These are phyloP conservation scores for Nothopassalora personata DNA, from an alignment of 2,329 filamentous ascomycete genomes.

Conservation along the genomic window DNA sequence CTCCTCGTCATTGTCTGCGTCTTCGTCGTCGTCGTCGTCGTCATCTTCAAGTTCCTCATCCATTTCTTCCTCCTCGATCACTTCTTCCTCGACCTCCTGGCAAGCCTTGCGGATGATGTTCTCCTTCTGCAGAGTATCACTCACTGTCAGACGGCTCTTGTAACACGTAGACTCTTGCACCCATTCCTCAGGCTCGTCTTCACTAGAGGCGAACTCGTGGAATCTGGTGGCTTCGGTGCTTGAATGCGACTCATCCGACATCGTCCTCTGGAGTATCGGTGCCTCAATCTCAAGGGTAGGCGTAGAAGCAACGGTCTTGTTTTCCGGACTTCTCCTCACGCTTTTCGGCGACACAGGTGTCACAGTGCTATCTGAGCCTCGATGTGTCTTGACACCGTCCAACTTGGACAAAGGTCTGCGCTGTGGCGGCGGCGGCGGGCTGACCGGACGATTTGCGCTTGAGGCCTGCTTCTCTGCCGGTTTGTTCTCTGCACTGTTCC, in stretches of 20 bases:
- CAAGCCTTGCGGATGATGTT: slow-evolving; percentile 79
- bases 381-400: slow-evolving; percentile 32
- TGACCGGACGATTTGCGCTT: slow-evolving; percentile 31
- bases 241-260: slow-evolving; percentile 30
- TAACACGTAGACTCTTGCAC: slow-evolving; percentile 64
- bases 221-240: slow-evolving; percentile 60
- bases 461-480: slow-evolving; percentile 24
- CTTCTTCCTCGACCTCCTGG: slow-evolving; percentile 88
- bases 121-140: slow-evolving; percentile 85
- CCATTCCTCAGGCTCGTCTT: slow-evolving; percentile 84
- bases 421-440: slow-evolving; percentile 37
- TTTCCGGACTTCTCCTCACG: slow-evolving; percentile 35
- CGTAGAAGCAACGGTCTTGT: slow-evolving; percentile 11
- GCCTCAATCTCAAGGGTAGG: slow-evolving; percentile 22
- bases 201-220: slow-evolving; percentile 85
- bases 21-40: slow-evolving; percentile 50
- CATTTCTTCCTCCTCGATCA: slow-evolving; percentile 57
- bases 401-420: slow-evolving; percentile 13
- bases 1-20: slow-evolving; percentile 54
- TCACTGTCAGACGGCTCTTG: slow-evolving; percentile 71
- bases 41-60: slow-evolving; percentile 37
- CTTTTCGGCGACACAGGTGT: slow-evolving; percentile 44
- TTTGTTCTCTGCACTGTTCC: slow-evolving; percentile 38
- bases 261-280: slow-evolving; percentile 28
- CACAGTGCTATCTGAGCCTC: slow-evolving; percentile 48